A percentile compares a stretch with the other conserved stretches of the same genome.
These are phyloP conservation scores for Aspergillus quadrilineatus DNA, from an alignment of 2,329 filamentous ascomycete genomes.

Conservation along the genomic window DNA sequence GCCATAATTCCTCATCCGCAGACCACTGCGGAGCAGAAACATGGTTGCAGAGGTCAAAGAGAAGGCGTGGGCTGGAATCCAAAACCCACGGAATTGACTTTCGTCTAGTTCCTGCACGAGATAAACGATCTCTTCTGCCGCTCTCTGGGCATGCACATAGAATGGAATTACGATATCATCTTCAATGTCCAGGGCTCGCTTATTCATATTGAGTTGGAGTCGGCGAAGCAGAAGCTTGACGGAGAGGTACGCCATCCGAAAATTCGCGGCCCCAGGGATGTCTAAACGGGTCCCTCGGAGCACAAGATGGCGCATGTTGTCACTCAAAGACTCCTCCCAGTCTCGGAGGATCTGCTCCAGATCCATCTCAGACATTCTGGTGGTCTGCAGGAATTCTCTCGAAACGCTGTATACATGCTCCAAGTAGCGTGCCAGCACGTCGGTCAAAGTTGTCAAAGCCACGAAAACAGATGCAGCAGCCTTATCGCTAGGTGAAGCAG, in stretches of 20 bases:
- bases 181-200: conserved; percentile 5
- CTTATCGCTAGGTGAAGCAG: conserved; percentile 17
- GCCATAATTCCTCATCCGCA: conserved; percentile 41
- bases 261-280: conserved; percentile 50
- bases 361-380: conserved; percentile 22
- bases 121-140: conserved; percentile 52
- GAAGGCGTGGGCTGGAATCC: conserved; percentile 51
- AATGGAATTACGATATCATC: conserved; percentile 22
- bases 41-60: conserved; percentile 52
- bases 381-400: conserved; percentile 20
- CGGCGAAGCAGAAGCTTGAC: conserved; percentile 50
- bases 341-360: conserved; percentile 43
- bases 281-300: conserved; percentile 45
- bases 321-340: conserved; percentile 48
- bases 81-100: conserved; percentile 50
- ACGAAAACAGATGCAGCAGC: conserved; percentile 45
- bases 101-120: conserved; percentile 49
- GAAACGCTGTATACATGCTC: conserved; percentile 37
- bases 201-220: conserved; percentile 48
- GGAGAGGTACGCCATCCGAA: conserved; percentile 53
- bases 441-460: conserved; percentile 48
- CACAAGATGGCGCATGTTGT: conserved; percentile 42
- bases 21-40: conserved; percentile 51
- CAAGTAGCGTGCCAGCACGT: conserved; percentile 41
- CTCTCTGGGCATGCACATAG: conserved; percentile 46